Evolutionary conservation across 768 basidiomycete species (phyloP).

Genomic region (Hirschioporus abietinus): DNA sequence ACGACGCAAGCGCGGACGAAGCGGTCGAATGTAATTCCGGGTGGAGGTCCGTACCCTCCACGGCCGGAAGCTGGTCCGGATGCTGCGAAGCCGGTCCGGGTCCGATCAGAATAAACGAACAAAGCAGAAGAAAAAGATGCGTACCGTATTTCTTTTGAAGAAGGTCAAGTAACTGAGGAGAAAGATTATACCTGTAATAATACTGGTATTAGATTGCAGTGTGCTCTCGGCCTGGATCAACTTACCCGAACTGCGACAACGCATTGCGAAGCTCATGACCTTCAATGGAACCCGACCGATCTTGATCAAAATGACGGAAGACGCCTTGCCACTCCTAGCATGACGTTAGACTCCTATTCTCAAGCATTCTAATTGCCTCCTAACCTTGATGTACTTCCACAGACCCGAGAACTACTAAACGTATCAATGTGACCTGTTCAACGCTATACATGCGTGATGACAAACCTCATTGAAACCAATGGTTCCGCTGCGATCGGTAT

Average conservation of each 20-base stretch:
- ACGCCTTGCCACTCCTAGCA: conserved; percentile 78
- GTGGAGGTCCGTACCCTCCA: conserved; percentile 32
- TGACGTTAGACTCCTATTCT: background rate
- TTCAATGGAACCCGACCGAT: conserved; percentile 78
- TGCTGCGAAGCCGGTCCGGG: conserved; percentile 52
- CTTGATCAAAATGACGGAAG: conserved; percentile 80
- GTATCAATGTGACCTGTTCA: conserved; percentile 8
- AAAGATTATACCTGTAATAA: conserved; percentile 53
- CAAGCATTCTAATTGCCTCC: conserved; percentile 3
- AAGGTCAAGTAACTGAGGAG: conserved; percentile 57
- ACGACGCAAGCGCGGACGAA: conserved; percentile 85
- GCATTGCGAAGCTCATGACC: conserved; percentile 61
- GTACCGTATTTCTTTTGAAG: conserved; percentile 79
- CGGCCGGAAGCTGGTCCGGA: conserved; percentile 27
- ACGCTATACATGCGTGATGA: conserved; percentile 5
- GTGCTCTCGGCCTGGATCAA: background rate
- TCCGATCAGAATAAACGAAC: conserved; percentile 5
- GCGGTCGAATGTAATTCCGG: conserved; percentile 71
- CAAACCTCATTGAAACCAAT: conserved; percentile 75
- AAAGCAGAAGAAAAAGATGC: conserved; percentile 11
- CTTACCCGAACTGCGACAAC: conserved; percentile 66
- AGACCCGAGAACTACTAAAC: conserved; percentile 62
- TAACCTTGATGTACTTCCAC: conserved; percentile 75
- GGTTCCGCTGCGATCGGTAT: conserved; percentile 70
- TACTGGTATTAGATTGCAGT: background rate